phyloP scores from a whole-genome alignment of 2,329 filamentous ascomycete genomes.

The Cryphonectria parasitica region DNA sequence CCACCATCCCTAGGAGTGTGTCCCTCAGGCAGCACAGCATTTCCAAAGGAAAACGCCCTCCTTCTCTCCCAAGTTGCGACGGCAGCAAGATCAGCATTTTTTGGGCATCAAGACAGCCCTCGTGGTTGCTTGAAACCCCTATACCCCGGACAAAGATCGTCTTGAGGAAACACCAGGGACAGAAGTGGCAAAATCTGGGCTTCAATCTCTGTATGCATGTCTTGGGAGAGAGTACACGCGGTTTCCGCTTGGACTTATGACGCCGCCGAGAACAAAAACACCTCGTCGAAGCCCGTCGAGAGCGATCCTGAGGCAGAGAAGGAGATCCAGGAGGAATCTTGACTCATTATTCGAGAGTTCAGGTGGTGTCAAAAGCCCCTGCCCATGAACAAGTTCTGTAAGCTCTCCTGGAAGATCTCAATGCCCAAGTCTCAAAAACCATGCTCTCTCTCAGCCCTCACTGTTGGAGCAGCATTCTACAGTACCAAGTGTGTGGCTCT shows the following conservation, averaged over 20 bases:
- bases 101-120: not conserved
- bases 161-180: not conserved
- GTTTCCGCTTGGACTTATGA: not conserved
- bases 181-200: not conserved
- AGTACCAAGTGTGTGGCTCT: not conserved
- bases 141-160: not conserved
- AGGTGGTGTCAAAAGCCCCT: not conserved
- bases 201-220: not conserved
- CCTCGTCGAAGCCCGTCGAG: not conserved
- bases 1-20: not conserved
- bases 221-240: not conserved
- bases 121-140: not conserved
- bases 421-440: not conserved
- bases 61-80: not conserved
- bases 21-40: not conserved
- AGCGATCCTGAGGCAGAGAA: not conserved
- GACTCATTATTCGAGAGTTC: not conserved
- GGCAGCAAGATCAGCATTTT: not conserved
- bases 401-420: not conserved
- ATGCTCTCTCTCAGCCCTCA: not conserved
- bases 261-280: not conserved
- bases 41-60: too few species aligned
- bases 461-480: not conserved
- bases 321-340: not conserved
- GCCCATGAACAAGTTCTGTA: not conserved